A percentile compares a stretch with the other conserved stretches of the same genome.
These are phyloP conservation scores for Avena eriantha DNA, from an alignment of 176 grass and related monocot species.

Conservation along the genomic window DNA sequence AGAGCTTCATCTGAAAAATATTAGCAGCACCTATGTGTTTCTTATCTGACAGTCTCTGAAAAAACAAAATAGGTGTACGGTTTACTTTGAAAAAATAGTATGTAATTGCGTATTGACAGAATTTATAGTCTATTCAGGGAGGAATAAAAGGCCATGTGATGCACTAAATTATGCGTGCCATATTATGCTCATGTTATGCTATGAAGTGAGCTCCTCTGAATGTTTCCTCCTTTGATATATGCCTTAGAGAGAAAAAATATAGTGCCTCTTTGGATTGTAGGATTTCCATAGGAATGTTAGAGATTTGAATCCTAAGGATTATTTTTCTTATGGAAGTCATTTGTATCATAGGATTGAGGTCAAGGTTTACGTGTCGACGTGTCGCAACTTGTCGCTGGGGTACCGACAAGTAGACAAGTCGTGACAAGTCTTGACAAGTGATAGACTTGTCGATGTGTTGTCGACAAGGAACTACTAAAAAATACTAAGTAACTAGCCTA, in stretches of 20 bases:
- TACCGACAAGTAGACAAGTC: too few relatives aligned
- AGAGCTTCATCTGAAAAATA: not conserved
- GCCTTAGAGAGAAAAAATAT: not conserved
- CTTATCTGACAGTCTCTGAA: not conserved
- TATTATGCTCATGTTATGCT: not conserved
- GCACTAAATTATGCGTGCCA: not conserved
- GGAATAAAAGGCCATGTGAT: not conserved
- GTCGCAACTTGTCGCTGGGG: too few relatives aligned
- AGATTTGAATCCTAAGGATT: too few relatives aligned
- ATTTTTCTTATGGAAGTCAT: too few relatives aligned
- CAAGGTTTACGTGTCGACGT: too few relatives aligned
- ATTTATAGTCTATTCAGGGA: constrained; percentile 13
- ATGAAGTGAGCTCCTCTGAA: not conserved
- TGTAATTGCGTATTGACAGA: not conserved
- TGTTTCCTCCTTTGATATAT: not conserved
- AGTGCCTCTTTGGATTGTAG: too few relatives aligned
- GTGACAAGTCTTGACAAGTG: too few relatives aligned
- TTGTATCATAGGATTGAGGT: too few relatives aligned
- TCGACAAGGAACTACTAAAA: too few relatives aligned
- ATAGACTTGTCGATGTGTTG: too few relatives aligned
- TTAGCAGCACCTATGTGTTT: not conserved
- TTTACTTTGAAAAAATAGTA: constrained; percentile 15
- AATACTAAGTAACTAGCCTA: too few relatives aligned
- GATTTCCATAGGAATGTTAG: too few relatives aligned
- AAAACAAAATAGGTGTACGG: not conserved